A percentile compares a stretch with the other conserved stretches of the same genome.
These are phyloP conservation scores for Kernera saxatilis DNA, from an alignment of 345 rosid genomes.

Conservation along the genomic window DNA sequence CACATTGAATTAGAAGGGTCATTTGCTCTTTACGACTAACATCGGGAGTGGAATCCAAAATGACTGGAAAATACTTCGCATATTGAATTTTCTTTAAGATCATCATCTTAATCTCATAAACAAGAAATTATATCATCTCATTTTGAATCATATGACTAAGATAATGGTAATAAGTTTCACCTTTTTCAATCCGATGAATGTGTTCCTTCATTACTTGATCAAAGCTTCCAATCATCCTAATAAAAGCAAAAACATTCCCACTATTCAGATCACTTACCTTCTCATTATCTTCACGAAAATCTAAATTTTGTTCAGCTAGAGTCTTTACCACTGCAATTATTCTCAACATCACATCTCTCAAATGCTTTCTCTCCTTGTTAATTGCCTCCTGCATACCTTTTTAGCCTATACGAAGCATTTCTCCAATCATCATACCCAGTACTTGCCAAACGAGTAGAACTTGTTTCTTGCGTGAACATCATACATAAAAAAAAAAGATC, in stretches of 20 bases:
- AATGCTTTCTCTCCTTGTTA: not conserved
- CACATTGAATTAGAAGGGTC: not conserved
- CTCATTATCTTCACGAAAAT: not conserved
- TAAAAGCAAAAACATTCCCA: not conserved
- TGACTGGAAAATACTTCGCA: not conserved
- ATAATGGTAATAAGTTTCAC: not conserved
- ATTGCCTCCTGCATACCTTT: not conserved
- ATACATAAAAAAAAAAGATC: constrained; percentile 4
- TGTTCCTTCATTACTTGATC: not conserved
- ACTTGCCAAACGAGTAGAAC: not conserved
- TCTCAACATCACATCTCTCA: constrained; percentile 1
- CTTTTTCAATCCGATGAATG: not conserved
- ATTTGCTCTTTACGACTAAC: not conserved
- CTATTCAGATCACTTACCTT: not conserved
- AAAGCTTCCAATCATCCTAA: not conserved
- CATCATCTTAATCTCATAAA: not conserved
- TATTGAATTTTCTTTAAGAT: not conserved
- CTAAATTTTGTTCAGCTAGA: not conserved
- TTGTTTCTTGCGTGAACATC: not conserved
- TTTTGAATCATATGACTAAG: not conserved
- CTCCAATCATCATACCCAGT: not conserved
- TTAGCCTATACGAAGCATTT: not conserved
- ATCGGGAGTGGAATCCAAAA: not conserved
- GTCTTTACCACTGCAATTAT: not conserved
- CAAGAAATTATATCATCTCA: not conserved